phyloP scores from a whole-genome alignment of 169 alveolate species.

The Plasmodium vinckei region DNA sequence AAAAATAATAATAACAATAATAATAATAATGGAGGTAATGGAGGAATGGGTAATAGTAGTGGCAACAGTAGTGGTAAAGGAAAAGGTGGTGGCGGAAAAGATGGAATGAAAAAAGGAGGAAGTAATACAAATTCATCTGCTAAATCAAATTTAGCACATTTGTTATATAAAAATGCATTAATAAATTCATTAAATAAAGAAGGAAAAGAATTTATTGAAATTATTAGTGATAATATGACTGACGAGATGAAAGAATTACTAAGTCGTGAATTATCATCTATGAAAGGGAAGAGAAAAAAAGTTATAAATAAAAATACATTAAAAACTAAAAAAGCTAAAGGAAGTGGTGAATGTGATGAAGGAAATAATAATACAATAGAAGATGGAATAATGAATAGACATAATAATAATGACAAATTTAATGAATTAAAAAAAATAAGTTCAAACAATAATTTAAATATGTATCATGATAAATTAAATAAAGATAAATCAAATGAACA shows the following conservation, averaged over 20 bases:
- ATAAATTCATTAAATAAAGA: constrained; percentile 28
- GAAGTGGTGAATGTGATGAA: neutral
- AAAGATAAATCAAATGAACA: constrained; percentile 52
- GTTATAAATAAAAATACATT: constrained; percentile 4
- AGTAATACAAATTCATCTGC: neutral
- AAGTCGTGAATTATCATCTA: constrained; percentile 35
- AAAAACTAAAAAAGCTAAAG: constrained; percentile 35
- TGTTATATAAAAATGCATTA: constrained; percentile 38
- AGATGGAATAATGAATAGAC: neutral
- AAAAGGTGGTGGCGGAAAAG: neutral
- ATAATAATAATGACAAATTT: constrained; percentile 16
- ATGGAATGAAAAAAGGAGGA: constrained; percentile 5
- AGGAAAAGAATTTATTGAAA: constrained; percentile 56
- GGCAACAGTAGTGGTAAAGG: neutral
- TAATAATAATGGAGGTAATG: neutral
- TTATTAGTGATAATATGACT: constrained; percentile 49
- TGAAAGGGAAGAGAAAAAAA: constrained; percentile 41
- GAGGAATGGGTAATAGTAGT: neutral
- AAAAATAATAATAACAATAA: neutral
- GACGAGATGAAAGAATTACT: constrained; percentile 55
- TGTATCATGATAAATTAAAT: constrained; percentile 59
- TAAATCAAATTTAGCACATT: constrained; percentile 23
- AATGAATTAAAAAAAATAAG: neutral
- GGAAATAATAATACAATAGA: neutral
- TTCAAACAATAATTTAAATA: constrained; percentile 2